These are phyloP conservation scores for Epithemia pelagica DNA, from an alignment of 108 stramenopile species.

Conservation along the genomic window DNA sequence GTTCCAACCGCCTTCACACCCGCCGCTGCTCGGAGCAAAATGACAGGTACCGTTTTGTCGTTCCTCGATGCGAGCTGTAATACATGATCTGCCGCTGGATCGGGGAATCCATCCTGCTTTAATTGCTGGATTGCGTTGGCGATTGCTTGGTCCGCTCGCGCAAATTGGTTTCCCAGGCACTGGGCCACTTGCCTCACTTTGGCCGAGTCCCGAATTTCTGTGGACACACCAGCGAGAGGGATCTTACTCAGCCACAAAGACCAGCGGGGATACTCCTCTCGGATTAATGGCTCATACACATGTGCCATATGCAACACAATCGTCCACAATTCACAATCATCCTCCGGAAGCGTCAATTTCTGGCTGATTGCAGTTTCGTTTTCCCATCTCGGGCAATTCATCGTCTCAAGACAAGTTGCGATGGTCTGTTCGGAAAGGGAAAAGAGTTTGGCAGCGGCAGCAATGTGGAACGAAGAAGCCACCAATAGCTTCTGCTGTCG, in stretches of 20 bases:
- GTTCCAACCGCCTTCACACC: too few species aligned
- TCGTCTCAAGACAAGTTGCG: slow-evolving; percentile 27
- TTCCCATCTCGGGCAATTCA: slow-evolving; percentile 37
- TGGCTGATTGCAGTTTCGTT: not conserved
- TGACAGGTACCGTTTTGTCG: slow-evolving; percentile 25
- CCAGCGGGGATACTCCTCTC: slow-evolving; percentile 39
- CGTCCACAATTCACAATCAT: slow-evolving; percentile 35
- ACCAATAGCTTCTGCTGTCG: slow-evolving; percentile 43
- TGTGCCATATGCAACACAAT: slow-evolving; percentile 61
- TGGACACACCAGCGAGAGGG: not conserved
- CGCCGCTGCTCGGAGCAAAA: slow-evolving; percentile 44
- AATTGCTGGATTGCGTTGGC: slow-evolving; percentile 27
- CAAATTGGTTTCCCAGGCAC: slow-evolving; percentile 34
- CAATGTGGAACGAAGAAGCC: slow-evolving; percentile 59
- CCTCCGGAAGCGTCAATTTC: slow-evolving; percentile 5
- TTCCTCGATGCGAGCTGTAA: slow-evolving; percentile 33
- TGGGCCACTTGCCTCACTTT: slow-evolving; percentile 16
- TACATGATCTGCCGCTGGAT: slow-evolving; percentile 43
- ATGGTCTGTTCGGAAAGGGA: slow-evolving; percentile 26
- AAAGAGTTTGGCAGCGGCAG: slow-evolving; percentile 41
- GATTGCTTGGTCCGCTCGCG: slow-evolving; percentile 42
- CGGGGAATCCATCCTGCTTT: slow-evolving; percentile 39
- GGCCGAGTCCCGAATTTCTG: slow-evolving; percentile 1
- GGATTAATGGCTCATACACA: slow-evolving; percentile 49
- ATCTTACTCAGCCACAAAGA: slow-evolving; percentile 42